Base-by-base conservation (phyloP, 441 rosid genomes). In the Euphorbia celastroides region DNA sequence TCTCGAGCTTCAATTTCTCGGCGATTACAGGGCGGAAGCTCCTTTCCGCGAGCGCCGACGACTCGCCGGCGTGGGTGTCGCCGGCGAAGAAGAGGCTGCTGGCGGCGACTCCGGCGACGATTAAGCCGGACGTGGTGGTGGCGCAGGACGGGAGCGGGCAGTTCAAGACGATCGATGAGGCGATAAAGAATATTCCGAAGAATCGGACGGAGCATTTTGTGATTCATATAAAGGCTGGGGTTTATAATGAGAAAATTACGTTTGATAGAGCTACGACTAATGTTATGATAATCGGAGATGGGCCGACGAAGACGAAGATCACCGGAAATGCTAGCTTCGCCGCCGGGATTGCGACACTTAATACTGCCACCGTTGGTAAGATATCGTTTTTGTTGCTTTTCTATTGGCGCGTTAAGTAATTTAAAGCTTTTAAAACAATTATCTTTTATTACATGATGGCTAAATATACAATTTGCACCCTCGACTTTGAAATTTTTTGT, bases 91-190 rank as follows among this genome's bases (percentile, higher is more conserved):
- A 88, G 26, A 69, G 52, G 10, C 82, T 83, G 50, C 83, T 88
- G 25, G 69, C 46, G 0, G 76, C 55, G 2, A 59, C 69, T 31
- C 57, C 77, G 1, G 65, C 68, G 7, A 62, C 52, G 0, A 60
- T 83, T 9, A 80, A 76, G 52, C 69, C 96, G 34, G 74, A 89
- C 54, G 78, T 79, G 0, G 71, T 78, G 1, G 93, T 90, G 31
- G 96, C 96, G 34, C 65, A 76, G 74, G 97, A 90, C 23, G 92
- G 91, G 44, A 89, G 80, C 60, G 95, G 93, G 5, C 81, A 88
- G 51, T 89, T 72, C 57, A 87, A 72, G 71, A 86, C 86, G 14
- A 79, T 93, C 61, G 16, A 51, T 0, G 90, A 85, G 16, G 94
- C 97, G 5, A 26, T 93, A 11, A 64, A 63, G 0, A 67, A 62